These are phyloP conservation scores for Exophiala viscosa DNA, from an alignment of 2,329 filamentous ascomycete genomes.

Conservation along the genomic window DNA sequence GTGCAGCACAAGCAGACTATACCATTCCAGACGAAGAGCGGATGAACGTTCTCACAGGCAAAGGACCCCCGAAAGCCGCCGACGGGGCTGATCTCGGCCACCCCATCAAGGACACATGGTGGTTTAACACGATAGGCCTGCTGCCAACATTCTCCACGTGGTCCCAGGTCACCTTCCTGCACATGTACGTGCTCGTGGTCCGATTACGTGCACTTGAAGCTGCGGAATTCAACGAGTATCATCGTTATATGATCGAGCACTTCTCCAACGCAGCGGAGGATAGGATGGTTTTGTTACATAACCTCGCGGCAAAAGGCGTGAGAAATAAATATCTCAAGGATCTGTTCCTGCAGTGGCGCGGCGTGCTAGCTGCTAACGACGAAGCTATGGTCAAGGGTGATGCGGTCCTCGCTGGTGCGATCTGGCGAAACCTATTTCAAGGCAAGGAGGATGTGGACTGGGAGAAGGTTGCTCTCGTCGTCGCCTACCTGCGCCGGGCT, in stretches of 20 bases:
- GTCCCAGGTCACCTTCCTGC: conserved; percentile 93
- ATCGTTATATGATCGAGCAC: conserved; percentile 88
- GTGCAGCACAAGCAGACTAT: conserved; percentile 70
- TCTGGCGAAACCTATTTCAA: conserved; percentile 94
- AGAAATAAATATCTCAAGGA: conserved; percentile 71
- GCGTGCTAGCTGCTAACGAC: conserved; percentile 66
- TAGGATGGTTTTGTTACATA: conserved; percentile 58
- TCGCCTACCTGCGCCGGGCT: conserved; percentile 56
- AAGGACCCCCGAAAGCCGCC: conserved; percentile 56
- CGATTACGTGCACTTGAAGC: conserved; percentile 73
- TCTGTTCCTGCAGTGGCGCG: conserved; percentile 89
- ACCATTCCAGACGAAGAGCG: conserved; percentile 66
- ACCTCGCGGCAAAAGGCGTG: conserved; percentile 50
- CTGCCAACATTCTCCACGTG: conserved; percentile 88
- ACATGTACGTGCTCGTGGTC: conserved; percentile 87
- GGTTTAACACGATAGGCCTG: conserved; percentile 46
- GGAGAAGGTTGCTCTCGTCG: conserved; percentile 57
- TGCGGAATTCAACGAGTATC: conserved; percentile 67
- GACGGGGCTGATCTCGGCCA: conserved; percentile 79
- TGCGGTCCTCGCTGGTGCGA: conserved; percentile 56
- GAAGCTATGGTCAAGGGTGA: conserved; percentile 47
- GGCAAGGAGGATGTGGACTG: conserved; percentile 62
- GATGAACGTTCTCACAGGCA: conserved; percentile 54
- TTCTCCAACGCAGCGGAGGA: conserved; percentile 68
- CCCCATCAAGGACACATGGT: conserved; percentile 37